Base-by-base conservation (phyloP, 148 eudicot species). In the Cornus florida region DNA sequence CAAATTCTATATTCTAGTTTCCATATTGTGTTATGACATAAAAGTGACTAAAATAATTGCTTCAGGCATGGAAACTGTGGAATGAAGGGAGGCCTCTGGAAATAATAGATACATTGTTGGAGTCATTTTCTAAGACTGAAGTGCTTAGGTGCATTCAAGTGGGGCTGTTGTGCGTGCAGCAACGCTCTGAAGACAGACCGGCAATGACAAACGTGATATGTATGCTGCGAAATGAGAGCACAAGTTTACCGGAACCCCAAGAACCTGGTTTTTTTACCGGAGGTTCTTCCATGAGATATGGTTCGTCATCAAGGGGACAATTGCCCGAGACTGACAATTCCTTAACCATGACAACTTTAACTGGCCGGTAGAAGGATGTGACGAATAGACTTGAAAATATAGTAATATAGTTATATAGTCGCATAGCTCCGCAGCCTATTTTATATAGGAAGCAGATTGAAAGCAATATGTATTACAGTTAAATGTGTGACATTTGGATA, bases 31-130 rank as follows among this genome's bases (percentile, higher is more conserved):
- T 4, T 35, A 4, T 4, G 38, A 35, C 38, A 35, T 35, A 35
- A 35, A 35, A 57, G 4, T 43, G 48, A 57, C 20, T 57, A 19
- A 11, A 57, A 13, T 13, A 16, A 57, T 75, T 31, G 33, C n/a
- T 70, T 38, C 73, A 80, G 83, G 75, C 2, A 32, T 80, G 83
- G 83, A 80, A 59, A 31, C 48, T 80, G 64, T 70, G 83, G 83
- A 80, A 39, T 59, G 69, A 69, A 59, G 75, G 75, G 43, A 80
- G 22, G 23, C 75, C 75, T 7, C 46, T 80, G 64, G 79, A 75
- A 75, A 10, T 75, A 23, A 46, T 80, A 62, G 83, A 75, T 80
- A 39, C 79, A 6, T 65, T 59, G 19, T 8, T 80, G 72, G 79
- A 65, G 20, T 67, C 67, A 3, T 60, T 72, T 20, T 75, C 50